These are phyloP conservation scores for Cyclotella baltica DNA, from an alignment of 108 stramenopile species.

Conservation along the genomic window DNA sequence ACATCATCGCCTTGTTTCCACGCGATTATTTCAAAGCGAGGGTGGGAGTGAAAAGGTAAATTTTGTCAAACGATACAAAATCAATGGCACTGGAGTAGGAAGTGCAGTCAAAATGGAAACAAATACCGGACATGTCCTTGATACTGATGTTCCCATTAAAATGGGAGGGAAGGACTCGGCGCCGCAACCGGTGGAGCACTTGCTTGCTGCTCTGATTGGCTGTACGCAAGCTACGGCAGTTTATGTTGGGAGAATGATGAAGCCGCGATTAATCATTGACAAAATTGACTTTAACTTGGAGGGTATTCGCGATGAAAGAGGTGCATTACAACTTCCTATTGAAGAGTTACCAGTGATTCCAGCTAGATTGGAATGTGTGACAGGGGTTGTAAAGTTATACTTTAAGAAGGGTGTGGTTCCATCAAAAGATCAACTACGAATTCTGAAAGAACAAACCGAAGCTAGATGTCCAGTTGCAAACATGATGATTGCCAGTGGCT, in stretches of 20 bases:
- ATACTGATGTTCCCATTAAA: slow-evolving; percentile 76
- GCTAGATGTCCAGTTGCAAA: slow-evolving; percentile 83
- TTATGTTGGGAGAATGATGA: slow-evolving; percentile 76
- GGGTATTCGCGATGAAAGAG: slow-evolving; percentile 72
- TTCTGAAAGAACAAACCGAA: slow-evolving; percentile 77
- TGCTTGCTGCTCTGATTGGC: slow-evolving; percentile 77
- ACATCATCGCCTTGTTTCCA: background rate
- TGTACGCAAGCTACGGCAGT: slow-evolving; percentile 87
- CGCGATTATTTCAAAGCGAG: background rate
- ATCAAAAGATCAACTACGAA: slow-evolving; percentile 48
- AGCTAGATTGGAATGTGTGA: slow-evolving; percentile 52
- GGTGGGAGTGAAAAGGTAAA: slow-evolving; percentile 4
- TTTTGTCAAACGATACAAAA: slow-evolving; percentile 49
- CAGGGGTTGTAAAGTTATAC: slow-evolving; percentile 58
- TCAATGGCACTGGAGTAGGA: slow-evolving; percentile 56
- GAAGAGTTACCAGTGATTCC: slow-evolving; percentile 55
- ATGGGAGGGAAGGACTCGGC: slow-evolving; percentile 79
- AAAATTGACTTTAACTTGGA: slow-evolving; percentile 63
- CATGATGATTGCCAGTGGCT: slow-evolving; percentile 82
- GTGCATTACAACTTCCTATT: slow-evolving; percentile 75
- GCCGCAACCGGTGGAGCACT: slow-evolving; percentile 82
- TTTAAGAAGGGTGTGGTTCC: slow-evolving; percentile 30
- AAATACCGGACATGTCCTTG: slow-evolving; percentile 65
- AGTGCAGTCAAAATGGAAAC: slow-evolving; percentile 55
- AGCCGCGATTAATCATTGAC: slow-evolving; percentile 60